phyloP scores from a whole-genome alignment of 768 basidiomycete genomes.

The Tulasnella sp. region DNA sequence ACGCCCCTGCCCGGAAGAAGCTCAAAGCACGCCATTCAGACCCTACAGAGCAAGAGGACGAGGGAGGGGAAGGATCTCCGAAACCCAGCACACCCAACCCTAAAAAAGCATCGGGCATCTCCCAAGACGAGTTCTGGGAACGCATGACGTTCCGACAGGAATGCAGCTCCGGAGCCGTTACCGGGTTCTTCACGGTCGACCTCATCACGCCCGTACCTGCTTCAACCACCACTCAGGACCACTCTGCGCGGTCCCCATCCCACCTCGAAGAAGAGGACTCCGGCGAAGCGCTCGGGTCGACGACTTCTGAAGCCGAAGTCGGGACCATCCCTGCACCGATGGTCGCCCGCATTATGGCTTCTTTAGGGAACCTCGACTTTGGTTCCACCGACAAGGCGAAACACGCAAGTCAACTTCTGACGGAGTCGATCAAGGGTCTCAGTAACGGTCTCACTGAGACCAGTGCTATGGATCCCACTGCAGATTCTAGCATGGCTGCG shows the following conservation, averaged over 20 bases:
- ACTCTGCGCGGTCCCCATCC: slow-evolving; percentile 17
- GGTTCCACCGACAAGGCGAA: slow-evolving; percentile 64
- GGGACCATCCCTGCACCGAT: slow-evolving; percentile 63
- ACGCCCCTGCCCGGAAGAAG: slow-evolving; percentile 30
- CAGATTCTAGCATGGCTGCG: not conserved
- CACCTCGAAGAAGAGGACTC: not conserved
- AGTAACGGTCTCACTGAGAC: slow-evolving; percentile 10
- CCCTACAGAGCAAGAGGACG: slow-evolving; percentile 48
- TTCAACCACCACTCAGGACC: not conserved
- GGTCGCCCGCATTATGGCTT: slow-evolving; percentile 68
- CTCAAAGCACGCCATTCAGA: slow-evolving; percentile 13
- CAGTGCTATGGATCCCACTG: not conserved
- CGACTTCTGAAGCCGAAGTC: slow-evolving; percentile 53
- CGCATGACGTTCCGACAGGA: slow-evolving; percentile 96
- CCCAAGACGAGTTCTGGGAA: slow-evolving; percentile 91
- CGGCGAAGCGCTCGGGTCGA: slow-evolving; percentile 47
- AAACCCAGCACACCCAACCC: not conserved
- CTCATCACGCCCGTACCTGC: slow-evolving; percentile 38
- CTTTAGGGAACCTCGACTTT: slow-evolving; percentile 79
- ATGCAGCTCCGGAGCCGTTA: slow-evolving; percentile 85
- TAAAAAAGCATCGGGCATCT: slow-evolving; percentile 42
- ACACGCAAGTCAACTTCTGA: slow-evolving; percentile 71
- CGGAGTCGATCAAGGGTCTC: slow-evolving; percentile 46
- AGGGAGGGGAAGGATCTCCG: slow-evolving; percentile 49
- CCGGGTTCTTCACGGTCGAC: slow-evolving; percentile 84